phyloP scores from a whole-genome alignment of 345 rosid genomes.

The Microcos paniculata region DNA sequence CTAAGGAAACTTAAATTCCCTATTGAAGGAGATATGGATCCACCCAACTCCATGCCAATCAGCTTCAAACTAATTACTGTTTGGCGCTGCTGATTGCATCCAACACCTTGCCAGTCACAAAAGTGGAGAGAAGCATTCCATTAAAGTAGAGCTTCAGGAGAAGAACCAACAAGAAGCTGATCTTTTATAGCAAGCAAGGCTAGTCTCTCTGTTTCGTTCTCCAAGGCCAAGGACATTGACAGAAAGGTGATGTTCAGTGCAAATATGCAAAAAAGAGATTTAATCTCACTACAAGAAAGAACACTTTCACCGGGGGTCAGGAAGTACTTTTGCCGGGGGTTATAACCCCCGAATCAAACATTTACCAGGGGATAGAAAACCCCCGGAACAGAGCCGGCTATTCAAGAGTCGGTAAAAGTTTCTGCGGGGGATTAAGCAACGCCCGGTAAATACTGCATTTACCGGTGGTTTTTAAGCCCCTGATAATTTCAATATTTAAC shows the following conservation, averaged over 20 bases:
- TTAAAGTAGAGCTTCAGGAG: not conserved
- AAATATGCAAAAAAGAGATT: not conserved
- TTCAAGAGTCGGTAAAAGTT: no score
- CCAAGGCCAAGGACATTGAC: not conserved
- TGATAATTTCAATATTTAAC: no score
- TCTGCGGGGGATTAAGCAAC: no score
- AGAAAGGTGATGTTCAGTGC: not conserved
- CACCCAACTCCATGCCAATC: not conserved
- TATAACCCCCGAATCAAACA: no score
- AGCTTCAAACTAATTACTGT: constrained; percentile 11
- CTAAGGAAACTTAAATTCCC: not conserved
- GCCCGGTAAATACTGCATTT: no score
- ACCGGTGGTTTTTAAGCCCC: no score
- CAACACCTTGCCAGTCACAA: constrained; percentile 30
- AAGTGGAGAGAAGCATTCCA: constrained; percentile 17
- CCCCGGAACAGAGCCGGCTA: no score
- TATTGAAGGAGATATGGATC: not conserved
- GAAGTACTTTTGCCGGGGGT: no score
- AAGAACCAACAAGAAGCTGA: constrained; percentile 7
- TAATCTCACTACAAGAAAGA: no score
- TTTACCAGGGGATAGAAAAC: no score
- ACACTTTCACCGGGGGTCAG: no score
- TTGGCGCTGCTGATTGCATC: constrained; percentile 13
- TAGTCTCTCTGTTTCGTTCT: not conserved
- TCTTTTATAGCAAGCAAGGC: constrained; percentile 1